Evolutionary conservation across 768 basidiomycete genomes (phyloP).

Genomic region (Galerina sulciceps): DNA sequence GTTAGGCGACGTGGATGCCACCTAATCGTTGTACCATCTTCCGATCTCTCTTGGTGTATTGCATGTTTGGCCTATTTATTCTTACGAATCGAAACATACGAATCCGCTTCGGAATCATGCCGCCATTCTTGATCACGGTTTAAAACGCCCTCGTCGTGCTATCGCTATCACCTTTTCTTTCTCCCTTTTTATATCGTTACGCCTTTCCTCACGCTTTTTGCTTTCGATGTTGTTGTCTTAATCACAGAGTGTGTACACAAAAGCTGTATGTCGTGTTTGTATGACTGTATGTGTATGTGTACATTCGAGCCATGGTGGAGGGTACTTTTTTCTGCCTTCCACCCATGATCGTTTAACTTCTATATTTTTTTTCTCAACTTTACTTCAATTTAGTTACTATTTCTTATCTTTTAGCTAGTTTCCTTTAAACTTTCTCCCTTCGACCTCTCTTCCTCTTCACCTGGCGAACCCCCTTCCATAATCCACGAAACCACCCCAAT

Average conservation of each 20-base stretch:
- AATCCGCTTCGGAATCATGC: constrained; percentile 15
- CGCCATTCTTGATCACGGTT: constrained; percentile 16
- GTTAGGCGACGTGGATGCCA: constrained; percentile 13
- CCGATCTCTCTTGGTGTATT: constrained; percentile 19
- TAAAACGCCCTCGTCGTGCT: constrained; percentile 20
- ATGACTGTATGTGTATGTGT: constrained; percentile 13
- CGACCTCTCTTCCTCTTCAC: neutral
- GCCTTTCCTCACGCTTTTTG: constrained; percentile 9
- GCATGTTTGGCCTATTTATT: constrained; percentile 22
- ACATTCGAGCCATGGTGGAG: constrained; percentile 10
- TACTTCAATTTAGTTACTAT: constrained; percentile 3
- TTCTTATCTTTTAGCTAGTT: neutral
- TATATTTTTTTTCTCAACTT: constrained; percentile 2
- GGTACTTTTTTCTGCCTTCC: constrained; percentile 3
- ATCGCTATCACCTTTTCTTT: constrained; percentile 17
- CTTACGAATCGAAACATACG: constrained; percentile 26
- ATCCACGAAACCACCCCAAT: neutral
- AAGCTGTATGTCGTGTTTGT: no score
- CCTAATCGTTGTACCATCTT: constrained; percentile 22
- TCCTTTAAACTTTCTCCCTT: neutral
- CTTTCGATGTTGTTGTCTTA: constrained; percentile 11
- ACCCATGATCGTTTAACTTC: constrained; percentile 2
- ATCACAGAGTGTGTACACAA: neutral
- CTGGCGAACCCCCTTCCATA: neutral
- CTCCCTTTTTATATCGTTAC: constrained; percentile 2